Evolutionary conservation across 768 basidiomycete species (phyloP), one percentile per base, ranked within the genome.

Genomic region (Lactarius quietus): DNA sequence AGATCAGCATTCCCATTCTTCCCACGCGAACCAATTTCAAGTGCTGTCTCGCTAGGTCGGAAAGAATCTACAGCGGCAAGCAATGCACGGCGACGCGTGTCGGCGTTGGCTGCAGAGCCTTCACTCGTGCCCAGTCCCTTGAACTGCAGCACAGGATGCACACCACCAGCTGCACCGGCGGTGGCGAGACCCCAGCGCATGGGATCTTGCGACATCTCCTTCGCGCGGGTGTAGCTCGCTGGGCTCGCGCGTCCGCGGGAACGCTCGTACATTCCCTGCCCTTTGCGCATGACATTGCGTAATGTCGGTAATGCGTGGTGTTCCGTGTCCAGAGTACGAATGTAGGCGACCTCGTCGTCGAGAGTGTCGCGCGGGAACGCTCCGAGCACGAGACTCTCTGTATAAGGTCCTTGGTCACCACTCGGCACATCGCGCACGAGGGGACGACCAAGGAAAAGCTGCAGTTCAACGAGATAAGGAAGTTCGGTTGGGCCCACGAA

Each of bases 181-280:
- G 84, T 86, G 3, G 87, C 84, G 20, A 90, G 78, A 29, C 85
- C 81, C 87, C 90, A 93, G 61, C 87, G 85, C 1, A 82, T 78
- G 43, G 84, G 83, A 20, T 74, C 73, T 71, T 90, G 92, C 56
- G 82, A 80, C 81, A 97, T 89, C 64, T 88, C 89, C 72, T 98
- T 98, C 17, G 95, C 90, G 6, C 95, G 86, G 68, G 88, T 86
- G 77, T 98, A 93, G 72, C 89, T 90, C 62, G 87, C 87, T 18
- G 84, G 82, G 71, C 88, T 90, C 20, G 96, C 95, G 73, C 95
- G 97, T 26, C 90, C 90, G 74, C 93, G 89, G 67, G 92, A 93
- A 36, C 94, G 87, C 72, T 98, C 95, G 74, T 96, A 98, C 92
- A 98, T 90, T 2, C 83, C 78, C 68, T 98, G 94, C 0, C 95